These are phyloP conservation scores for Dictyostelium gargantuum DNA, from an alignment of 208 protist genomes.

Conservation along the genomic window DNA sequence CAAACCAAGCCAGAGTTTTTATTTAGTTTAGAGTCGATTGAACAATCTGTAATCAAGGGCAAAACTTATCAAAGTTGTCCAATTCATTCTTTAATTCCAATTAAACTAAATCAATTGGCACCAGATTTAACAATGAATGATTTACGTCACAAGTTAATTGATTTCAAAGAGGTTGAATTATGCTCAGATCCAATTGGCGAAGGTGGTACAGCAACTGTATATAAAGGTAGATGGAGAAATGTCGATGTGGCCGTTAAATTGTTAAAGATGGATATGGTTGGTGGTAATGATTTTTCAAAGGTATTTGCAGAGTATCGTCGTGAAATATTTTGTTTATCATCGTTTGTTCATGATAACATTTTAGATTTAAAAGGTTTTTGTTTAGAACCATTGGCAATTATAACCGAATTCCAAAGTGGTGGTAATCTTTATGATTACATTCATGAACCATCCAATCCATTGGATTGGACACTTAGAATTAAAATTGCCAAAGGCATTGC, in stretches of 20 bases:
- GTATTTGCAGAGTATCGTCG: slow-evolving; percentile 65
- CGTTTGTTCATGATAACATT: slow-evolving; percentile 48
- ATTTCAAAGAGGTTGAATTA: slow-evolving; percentile 8
- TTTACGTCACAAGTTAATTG: slow-evolving; percentile 31
- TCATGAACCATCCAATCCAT: neutral
- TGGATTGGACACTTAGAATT: neutral
- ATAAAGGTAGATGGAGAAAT: slow-evolving; percentile 31
- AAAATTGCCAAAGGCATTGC: slow-evolving; percentile 52
- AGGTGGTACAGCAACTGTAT: slow-evolving; percentile 62
- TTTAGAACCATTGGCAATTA: slow-evolving; percentile 50
- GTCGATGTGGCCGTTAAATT: slow-evolving; percentile 54
- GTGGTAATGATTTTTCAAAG: slow-evolving; percentile 26
- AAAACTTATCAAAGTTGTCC: slow-evolving; percentile 30
- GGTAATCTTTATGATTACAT: slow-evolving; percentile 57
- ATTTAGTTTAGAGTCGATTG: neutral
- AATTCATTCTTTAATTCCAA: neutral
- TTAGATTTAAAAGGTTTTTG: slow-evolving; percentile 40
- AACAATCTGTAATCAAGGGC: slow-evolving; percentile 27
- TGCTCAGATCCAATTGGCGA: slow-evolving; percentile 15
- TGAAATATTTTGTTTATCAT: slow-evolving; percentile 61
- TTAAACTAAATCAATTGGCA: slow-evolving; percentile 16
- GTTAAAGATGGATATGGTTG: slow-evolving; percentile 14
- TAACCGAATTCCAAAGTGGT: slow-evolving; percentile 46
- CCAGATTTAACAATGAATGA: slow-evolving; percentile 66
- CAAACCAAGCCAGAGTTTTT: neutral